phyloP scores from a whole-genome alignment of 2,329 filamentous ascomycete species.

The Venturia effusa region DNA sequence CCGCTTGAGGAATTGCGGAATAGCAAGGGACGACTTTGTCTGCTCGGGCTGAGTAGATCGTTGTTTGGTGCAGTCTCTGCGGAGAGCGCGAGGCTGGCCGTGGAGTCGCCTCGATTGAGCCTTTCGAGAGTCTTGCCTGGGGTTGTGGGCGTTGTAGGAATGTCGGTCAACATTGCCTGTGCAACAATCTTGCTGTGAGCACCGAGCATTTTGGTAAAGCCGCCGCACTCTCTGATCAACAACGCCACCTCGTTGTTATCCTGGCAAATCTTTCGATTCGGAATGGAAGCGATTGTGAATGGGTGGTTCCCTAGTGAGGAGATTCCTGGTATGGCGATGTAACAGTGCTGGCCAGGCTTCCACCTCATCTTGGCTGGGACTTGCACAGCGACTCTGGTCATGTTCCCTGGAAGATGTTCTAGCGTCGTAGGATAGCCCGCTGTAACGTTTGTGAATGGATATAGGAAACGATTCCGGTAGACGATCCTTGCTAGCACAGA shows the following conservation, averaged over 20 bases:
- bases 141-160: neutral
- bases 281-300: slow-evolving; percentile 11
- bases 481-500: slow-evolving; percentile 16
- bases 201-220: slow-evolving; percentile 10
- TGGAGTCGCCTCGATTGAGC: neutral
- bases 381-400: slow-evolving; percentile 12
- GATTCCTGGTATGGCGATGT: slow-evolving; percentile 10
- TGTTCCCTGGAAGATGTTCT: slow-evolving; percentile 16
- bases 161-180: neutral
- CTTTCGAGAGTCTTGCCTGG: neutral
- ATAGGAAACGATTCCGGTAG: slow-evolving; percentile 14
- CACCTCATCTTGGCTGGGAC: slow-evolving; percentile 5
- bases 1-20: neutral
- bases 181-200: neutral
- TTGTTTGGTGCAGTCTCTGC: neutral
- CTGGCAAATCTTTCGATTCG: neutral
- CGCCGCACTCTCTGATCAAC: slow-evolving; percentile 8
- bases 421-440: slow-evolving; percentile 16
- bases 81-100: neutral
- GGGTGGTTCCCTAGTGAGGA: slow-evolving; percentile 9
- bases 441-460: slow-evolving; percentile 12
- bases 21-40: neutral
- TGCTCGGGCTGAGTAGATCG: neutral
- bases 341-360: slow-evolving; percentile 11
- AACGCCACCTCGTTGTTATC: slow-evolving; percentile 9